Evolutionary conservation across 2,329 filamentous ascomycete species (phyloP), one percentile per base, ranked within the genome.

Genomic region (Orbilia oligospora): DNA sequence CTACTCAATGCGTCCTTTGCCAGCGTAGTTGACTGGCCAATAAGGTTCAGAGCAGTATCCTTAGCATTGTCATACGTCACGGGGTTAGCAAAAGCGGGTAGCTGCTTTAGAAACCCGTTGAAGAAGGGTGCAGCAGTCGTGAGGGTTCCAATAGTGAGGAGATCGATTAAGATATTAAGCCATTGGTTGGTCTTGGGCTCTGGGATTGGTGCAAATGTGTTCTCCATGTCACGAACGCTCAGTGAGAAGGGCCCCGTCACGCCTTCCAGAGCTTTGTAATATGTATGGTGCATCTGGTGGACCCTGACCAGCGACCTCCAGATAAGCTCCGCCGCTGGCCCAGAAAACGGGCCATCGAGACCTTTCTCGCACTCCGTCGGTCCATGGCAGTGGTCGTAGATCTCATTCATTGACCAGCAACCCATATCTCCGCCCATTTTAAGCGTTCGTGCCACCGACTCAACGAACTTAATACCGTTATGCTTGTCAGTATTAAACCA

Each of bases 121-220:
- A 84, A 83, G 65, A 83, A 82, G 24, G 81, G 81, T 33, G 68
- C 83, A 0, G 80, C 81, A 18, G 61, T 76, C 24, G 80, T 68
- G 27, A 81, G 71, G 5, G 81, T 78, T 2, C 83, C 83, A n/a
- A 84, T 66, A 33, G 80, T 82, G 51, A 84, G 27, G 10, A 83
- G 69, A 71, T 83, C 81, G 27, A 84, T 80, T 5, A 85, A 72
- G 33, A 84, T 69, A n/a, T 76, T 36, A 6, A 82, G 63, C 82
- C 82, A 83, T 38, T 69, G 77, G 66, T 83, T 81, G 64, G 75
- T 71, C 36, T 80, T 20, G 8, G 80, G 71, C 30, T 79, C 66
- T 0, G 83, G 81, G 1, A 83, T 76, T 8, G 83, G 83, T 10
- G 83, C 83, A 64, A 84, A 83, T 16, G 48, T 82, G 66, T 82